Evolutionary conservation across 371 early-diverging fungal genomes (phyloP), one percentile per base, ranked within the genome.

Genomic region (Actinomortierella ambigua): DNA sequence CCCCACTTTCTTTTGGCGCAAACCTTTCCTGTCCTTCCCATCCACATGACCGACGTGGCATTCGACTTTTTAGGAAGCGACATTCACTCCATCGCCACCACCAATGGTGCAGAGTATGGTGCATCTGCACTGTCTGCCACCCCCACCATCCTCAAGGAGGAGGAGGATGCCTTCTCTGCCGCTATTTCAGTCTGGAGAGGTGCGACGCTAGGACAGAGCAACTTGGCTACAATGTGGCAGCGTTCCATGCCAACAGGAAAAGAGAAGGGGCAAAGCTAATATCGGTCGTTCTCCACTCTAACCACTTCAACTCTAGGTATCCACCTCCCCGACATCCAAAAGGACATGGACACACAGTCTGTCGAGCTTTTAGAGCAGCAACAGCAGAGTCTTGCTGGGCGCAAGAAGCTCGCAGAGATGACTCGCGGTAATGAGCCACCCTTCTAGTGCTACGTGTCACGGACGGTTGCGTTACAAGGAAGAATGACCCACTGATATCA

Each of bases 391-490:
- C 68, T 93, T 4, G 85, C 73, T 23, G 73, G 67, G 18, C 82
- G 96, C 60, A 95, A 94, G 73, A 85, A 84, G 56, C 81, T 96
- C 3, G 93, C 97, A 9, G 95, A 95, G 57, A 84, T 90, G 66
- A 96, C 97, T 44, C 89, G 93, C 85, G 91, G 92, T 90, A 80
- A 53, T n/a, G n/a, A n/a, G n/a, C n/a, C n/a, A n/a, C n/a, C n/a
- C n/a, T n/a, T n/a, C n/a, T n/a, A n/a, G n/a, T n/a, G n/a, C n/a
- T n/a, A n/a, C n/a, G n/a, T n/a, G n/a, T n/a, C n/a, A n/a, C n/a
- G n/a, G n/a, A n/a, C n/a, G n/a, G n/a, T n/a, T n/a, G n/a, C n/a
- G n/a, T n/a, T n/a, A n/a, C n/a, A n/a, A n/a, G n/a, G n/a, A 9
- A 26, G 42, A 28, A 56, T 18, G 17, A 54, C 47, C 49, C 23